Percentiles rank a stretch among this genome's conserved stretches.
Evolutionary conservation across 495 filamentous ascomycete species (phyloP).

Genomic region (Penicillium samsonianum): DNA sequence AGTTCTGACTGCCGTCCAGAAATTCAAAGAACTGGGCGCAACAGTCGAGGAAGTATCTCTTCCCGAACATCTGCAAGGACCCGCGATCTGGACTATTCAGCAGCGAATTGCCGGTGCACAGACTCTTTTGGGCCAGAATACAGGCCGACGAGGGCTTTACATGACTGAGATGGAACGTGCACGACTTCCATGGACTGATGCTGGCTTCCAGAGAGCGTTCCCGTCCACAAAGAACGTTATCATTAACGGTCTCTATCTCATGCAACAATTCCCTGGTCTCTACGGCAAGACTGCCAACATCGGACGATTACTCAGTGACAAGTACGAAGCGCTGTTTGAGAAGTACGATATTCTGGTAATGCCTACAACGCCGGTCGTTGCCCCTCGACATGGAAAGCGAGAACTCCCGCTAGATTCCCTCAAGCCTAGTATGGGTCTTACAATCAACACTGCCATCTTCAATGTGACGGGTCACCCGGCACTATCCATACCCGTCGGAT

Average conservation of each 20-base stretch:
- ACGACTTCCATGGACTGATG: constrained; percentile 36
- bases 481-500: constrained; percentile 56
- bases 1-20: constrained; percentile 47
- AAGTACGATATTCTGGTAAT: constrained; percentile 50
- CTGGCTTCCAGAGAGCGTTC: constrained; percentile 37
- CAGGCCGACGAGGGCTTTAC: constrained; percentile 41
- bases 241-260: constrained; percentile 45
- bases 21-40: constrained; percentile 52
- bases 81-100: constrained; percentile 53
- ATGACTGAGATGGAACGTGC: constrained; percentile 40
- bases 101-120: constrained; percentile 45
- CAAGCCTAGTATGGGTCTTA: constrained; percentile 44
- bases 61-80: constrained; percentile 50
- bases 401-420: constrained; percentile 44
- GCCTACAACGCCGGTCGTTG: constrained; percentile 48
- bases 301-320: constrained; percentile 43
- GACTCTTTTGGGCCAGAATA: constrained; percentile 40
- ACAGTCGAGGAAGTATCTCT: constrained; percentile 53
- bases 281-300: constrained; percentile 47
- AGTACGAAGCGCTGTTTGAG: constrained; percentile 45
- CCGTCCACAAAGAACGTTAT: constrained; percentile 47
- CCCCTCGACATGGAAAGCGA: constrained; percentile 38
- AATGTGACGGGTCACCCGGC: constrained; percentile 61
- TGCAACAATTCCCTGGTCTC: constrained; percentile 38
- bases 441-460: constrained; percentile 57